Evolutionary conservation across 352 stramenopile genomes (phyloP).

Genomic region (Phytophthora tubulina): DNA sequence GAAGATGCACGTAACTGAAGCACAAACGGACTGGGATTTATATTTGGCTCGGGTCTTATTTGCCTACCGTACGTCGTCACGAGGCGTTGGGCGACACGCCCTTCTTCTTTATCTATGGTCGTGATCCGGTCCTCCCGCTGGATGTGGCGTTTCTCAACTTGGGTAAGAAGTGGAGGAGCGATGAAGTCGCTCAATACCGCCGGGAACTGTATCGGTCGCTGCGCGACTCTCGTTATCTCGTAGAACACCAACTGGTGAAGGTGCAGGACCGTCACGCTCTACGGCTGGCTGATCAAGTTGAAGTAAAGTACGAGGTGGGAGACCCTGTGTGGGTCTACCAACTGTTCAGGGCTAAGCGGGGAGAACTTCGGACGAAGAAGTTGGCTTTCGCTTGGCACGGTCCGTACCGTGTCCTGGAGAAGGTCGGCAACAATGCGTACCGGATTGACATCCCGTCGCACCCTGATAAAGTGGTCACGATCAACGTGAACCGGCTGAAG

Average conservation of each 20-base stretch:
- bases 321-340: constrained; percentile 4
- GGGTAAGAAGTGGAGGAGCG: neutral
- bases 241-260: neutral
- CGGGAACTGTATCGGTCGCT: neutral
- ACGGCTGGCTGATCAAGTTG: neutral
- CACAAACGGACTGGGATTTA: neutral
- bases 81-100: constrained; percentile 11
- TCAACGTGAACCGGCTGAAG: constrained; percentile 19
- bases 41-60: constrained; percentile 13
- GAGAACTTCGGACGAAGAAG: neutral
- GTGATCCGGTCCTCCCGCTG: too few relatives aligned
- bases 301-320: neutral
- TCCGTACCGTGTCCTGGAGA: neutral
- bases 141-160: neutral
- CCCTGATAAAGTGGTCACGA: neutral
- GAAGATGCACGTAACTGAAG: too few relatives aligned
- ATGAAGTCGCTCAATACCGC: neutral
- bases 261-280: neutral
- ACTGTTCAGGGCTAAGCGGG: neutral
- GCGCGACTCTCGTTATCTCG: neutral
- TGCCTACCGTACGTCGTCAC: constrained; percentile 21
- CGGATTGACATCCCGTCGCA: neutral
- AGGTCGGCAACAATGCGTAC: constrained; percentile 1
- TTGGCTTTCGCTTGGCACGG: constrained; percentile 3
- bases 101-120: constrained; percentile 8